These are phyloP conservation scores for Fusarium sp. DNA, from an alignment of 2,329 filamentous ascomycete species.

Conservation along the genomic window DNA sequence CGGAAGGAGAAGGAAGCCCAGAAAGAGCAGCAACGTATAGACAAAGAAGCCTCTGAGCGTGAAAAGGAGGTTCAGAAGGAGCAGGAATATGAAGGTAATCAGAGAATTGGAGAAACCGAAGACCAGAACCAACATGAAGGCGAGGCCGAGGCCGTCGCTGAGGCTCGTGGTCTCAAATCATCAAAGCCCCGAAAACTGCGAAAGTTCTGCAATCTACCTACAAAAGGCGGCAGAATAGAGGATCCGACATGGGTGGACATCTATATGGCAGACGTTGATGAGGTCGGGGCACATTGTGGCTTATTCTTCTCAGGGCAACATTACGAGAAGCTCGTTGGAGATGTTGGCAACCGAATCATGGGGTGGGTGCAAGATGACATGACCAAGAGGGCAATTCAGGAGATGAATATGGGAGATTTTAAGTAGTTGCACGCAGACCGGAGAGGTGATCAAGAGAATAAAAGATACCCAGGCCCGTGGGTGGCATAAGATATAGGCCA, in stretches of 20 bases:
- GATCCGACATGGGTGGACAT: slow-evolving; percentile 83
- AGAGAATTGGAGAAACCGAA: not conserved
- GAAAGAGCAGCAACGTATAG: slow-evolving; percentile 33
- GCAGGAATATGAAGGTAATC: slow-evolving; percentile 7
- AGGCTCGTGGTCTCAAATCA: slow-evolving; percentile 24
- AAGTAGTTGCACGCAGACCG: not conserved
- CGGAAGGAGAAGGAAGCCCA: slow-evolving; percentile 44
- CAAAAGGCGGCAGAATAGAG: slow-evolving; percentile 61
- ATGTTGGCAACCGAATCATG: slow-evolving; percentile 74
- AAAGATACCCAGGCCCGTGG: slow-evolving; percentile 9
- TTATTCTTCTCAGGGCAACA: slow-evolving; percentile 80
- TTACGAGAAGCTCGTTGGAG: slow-evolving; percentile 81
- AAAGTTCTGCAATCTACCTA: slow-evolving; percentile 83
- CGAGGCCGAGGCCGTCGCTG: slow-evolving; percentile 9
- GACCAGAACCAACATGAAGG: not conserved
- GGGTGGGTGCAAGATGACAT: slow-evolving; percentile 76
- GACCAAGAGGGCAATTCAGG: slow-evolving; percentile 54
- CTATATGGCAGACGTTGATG: slow-evolving; percentile 84
- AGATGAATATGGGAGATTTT: slow-evolving; percentile 32
- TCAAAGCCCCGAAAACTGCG: slow-evolving; percentile 64
- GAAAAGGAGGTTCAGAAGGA: slow-evolving; percentile 26
- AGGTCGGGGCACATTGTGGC: slow-evolving; percentile 86
- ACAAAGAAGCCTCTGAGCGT: slow-evolving; percentile 15
- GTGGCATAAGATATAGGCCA: not conserved
- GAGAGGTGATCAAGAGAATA: not conserved